Percentiles rank a stretch among this genome's conserved stretches.
Evolutionary conservation across 31 red algal species (phyloP).

Genomic region (Porphyra umbilicalis): DNA sequence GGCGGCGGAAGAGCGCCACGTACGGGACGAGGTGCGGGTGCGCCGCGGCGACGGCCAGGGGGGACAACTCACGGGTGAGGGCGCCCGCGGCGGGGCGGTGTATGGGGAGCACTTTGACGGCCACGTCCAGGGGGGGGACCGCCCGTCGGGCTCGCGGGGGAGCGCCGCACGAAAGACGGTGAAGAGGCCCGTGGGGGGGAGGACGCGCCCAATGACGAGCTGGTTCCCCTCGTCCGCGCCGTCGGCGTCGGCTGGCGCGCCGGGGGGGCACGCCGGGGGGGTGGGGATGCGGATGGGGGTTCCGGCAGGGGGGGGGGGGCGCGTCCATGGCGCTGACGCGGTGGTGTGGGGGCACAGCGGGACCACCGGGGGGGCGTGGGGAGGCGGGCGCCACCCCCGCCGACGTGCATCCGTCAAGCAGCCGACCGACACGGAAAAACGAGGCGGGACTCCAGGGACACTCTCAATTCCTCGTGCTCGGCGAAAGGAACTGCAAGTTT

Average conservation of each 20-base stretch:
- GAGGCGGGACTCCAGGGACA: too few relatives aligned
- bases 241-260: neutral
- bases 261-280: neutral
- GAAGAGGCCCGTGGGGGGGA: neutral
- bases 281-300: too few relatives aligned
- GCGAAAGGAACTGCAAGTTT: too few relatives aligned
- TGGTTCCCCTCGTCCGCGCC: neutral
- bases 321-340: neutral
- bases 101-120: neutral
- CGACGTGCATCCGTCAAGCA: too few relatives aligned
- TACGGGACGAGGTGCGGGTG: neutral
- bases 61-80: neutral
- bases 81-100: neutral
- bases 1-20: neutral
- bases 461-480: too few relatives aligned
- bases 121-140: neutral
- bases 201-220: neutral
- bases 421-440: too few relatives aligned
- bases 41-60: neutral
- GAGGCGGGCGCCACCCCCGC: too few relatives aligned
- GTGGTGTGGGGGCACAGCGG: neutral
- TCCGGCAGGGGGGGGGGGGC: too few relatives aligned
- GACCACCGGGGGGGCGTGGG: too few relatives aligned
- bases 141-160: neutral
- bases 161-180: neutral